phyloP scores from a whole-genome alignment of 1,139 yeast species.

The Diutina pseudorugosa region DNA sequence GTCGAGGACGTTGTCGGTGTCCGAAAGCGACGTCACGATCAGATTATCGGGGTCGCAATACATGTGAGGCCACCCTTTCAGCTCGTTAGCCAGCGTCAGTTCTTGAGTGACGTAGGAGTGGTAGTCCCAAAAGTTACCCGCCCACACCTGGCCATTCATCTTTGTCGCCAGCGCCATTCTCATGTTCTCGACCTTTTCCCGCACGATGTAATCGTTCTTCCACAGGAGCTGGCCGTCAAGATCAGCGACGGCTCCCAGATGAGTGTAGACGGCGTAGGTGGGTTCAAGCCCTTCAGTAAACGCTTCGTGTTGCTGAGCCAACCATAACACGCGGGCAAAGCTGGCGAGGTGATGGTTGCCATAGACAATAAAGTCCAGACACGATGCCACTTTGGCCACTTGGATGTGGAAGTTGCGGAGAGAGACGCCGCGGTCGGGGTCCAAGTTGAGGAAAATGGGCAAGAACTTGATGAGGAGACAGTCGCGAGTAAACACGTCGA shows the following conservation, averaged over 20 bases:
- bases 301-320: constrained; percentile 33
- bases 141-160: constrained; percentile 49
- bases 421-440: constrained; percentile 58
- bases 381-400: constrained; percentile 53
- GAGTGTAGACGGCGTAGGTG: neutral
- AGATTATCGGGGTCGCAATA: constrained; percentile 2
- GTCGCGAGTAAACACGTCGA: constrained; percentile 25
- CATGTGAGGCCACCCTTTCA: constrained; percentile 1
- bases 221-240: constrained; percentile 19
- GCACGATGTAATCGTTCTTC: constrained; percentile 60
- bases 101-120: constrained; percentile 17
- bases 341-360: constrained; percentile 23
- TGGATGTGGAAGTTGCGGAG: constrained; percentile 70
- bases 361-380: constrained; percentile 62
- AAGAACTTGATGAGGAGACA: constrained; percentile 29
- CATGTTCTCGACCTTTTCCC: constrained; percentile 72
- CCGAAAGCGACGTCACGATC: neutral
- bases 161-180: constrained; percentile 74
- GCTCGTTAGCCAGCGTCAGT: neutral
- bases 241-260: neutral
- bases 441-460: constrained; percentile 44
- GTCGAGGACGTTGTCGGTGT: neutral
- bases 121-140: constrained; percentile 58
- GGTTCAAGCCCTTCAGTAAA: neutral
- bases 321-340: constrained; percentile 36